These are phyloP conservation scores for Paspalum notatum DNA, from an alignment of 176 grass and related monocot genomes.

Conservation along the genomic window DNA sequence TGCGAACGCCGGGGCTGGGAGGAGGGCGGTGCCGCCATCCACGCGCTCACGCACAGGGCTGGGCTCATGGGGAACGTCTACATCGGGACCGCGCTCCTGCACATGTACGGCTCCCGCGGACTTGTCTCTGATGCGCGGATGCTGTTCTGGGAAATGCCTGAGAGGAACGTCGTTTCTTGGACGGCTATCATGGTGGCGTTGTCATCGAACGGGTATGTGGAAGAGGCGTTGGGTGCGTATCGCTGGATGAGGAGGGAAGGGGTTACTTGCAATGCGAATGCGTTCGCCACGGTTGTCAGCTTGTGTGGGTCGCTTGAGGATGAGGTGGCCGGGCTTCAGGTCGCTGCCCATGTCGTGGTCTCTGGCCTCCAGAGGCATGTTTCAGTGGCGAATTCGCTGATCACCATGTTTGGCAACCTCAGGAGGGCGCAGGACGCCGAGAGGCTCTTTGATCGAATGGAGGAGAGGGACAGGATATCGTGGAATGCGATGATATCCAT, in stretches of 20 bases:
- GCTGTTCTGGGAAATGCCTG: conserved; percentile 63
- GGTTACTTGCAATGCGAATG: conserved; percentile 57
- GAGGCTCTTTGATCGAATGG: conserved; percentile 56
- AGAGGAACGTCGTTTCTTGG: conserved; percentile 67
- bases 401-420: conserved; percentile 71
- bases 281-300: conserved; percentile 56
- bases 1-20: conserved; percentile 13
- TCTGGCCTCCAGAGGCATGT: conserved; percentile 54
- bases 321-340: conserved; percentile 58
- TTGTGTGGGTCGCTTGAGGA: conserved; percentile 51
- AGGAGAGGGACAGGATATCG: conserved; percentile 55
- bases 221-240: conserved; percentile 53
- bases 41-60: conserved; percentile 6
- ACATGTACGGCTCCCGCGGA: conserved; percentile 63
- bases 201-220: conserved; percentile 47
- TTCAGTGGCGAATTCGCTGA: conserved; percentile 70
- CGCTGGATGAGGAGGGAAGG: conserved; percentile 66
- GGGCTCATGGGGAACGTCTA: conserved; percentile 69
- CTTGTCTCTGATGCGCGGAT: conserved; percentile 32
- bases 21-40: too few species aligned
- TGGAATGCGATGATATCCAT: conserved; percentile 71
- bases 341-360: conserved; percentile 59
- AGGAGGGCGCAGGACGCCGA: conserved; percentile 49
- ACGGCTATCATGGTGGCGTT: conserved; percentile 68
- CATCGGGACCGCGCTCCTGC: conserved; percentile 64